phyloP scores from a whole-genome alignment of 768 basidiomycete species.

The Porphyrellus cyaneotinctus region DNA sequence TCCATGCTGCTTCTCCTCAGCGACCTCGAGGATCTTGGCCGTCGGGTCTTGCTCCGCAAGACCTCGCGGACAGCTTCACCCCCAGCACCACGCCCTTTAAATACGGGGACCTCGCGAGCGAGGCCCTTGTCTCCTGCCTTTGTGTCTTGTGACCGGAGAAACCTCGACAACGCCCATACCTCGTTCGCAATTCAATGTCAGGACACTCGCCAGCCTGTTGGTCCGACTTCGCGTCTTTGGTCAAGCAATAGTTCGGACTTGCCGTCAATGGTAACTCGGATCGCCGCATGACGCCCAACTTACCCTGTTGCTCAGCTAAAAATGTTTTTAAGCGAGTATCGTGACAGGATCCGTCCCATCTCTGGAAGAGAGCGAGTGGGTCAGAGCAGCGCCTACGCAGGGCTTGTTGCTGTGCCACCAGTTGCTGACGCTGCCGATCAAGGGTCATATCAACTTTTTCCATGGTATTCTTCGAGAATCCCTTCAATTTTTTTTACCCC shows the following conservation, averaged over 20 bases:
- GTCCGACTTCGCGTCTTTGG: slow-evolving; percentile 13
- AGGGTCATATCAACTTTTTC: slow-evolving; percentile 5
- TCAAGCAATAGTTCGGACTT: slow-evolving; percentile 8
- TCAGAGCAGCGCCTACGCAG: slow-evolving; percentile 14
- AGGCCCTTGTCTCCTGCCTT: slow-evolving; percentile 19
- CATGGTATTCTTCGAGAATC: slow-evolving; percentile 9
- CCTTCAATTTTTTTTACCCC: slow-evolving; percentile 3
- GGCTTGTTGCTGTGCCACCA: slow-evolving; percentile 18
- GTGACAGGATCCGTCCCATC: slow-evolving; percentile 4
- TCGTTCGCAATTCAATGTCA: slow-evolving; percentile 30
- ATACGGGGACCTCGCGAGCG: slow-evolving; percentile 18
- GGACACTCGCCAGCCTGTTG: slow-evolving; percentile 17
- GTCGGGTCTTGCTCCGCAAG: slow-evolving; percentile 18
- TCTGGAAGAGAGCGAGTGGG: slow-evolving; percentile 12
- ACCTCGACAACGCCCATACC: slow-evolving; percentile 25
- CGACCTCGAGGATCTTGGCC: slow-evolving; percentile 16
- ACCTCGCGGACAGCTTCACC: slow-evolving; percentile 15
- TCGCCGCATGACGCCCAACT: slow-evolving; percentile 8
- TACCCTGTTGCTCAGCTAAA: slow-evolving; percentile 13
- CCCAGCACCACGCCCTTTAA: slow-evolving; percentile 25
- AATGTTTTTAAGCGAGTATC: slow-evolving; percentile 19
- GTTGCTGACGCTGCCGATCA: slow-evolving; percentile 8
- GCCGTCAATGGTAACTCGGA: slow-evolving; percentile 19
- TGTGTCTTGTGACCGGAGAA: slow-evolving; percentile 19
- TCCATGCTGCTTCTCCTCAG: slow-evolving; percentile 18